Evolutionary conservation across 73 alveolate genomes (phyloP).

Genomic region (Tetrahymena borealis): DNA sequence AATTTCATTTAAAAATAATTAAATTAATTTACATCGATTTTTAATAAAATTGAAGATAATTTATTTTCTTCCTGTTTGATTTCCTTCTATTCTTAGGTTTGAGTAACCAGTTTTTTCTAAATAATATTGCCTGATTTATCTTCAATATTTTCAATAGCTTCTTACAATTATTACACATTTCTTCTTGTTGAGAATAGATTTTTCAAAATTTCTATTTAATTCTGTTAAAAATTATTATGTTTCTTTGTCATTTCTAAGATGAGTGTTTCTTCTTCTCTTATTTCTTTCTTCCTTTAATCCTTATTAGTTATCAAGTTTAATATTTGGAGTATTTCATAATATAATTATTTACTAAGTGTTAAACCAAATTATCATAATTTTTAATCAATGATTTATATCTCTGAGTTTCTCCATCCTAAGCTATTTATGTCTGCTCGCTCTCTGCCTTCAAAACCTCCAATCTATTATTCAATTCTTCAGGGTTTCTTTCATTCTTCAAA

Average conservation of each 20-base stretch:
- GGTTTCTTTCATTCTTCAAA: background rate
- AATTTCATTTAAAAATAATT: background rate
- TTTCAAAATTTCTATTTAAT: background rate
- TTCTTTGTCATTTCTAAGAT: background rate
- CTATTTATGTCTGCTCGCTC: background rate
- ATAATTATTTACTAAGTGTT: background rate
- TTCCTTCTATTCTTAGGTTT: background rate
- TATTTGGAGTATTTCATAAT: background rate
- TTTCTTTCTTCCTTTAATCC: background rate
- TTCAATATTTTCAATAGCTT: background rate
- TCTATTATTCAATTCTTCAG: background rate
- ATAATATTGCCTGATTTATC: background rate
- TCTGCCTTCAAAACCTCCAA: background rate
- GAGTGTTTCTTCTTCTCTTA: background rate
- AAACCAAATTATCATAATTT: background rate
- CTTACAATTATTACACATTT: background rate
- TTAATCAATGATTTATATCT: background rate
- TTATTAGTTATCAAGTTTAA: background rate
- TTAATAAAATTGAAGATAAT: background rate
- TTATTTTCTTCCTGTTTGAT: background rate
- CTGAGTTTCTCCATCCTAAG: background rate
- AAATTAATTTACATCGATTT: background rate
- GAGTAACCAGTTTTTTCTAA: background rate
- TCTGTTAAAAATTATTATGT: background rate
- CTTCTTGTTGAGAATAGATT: background rate